phyloP scores from a whole-genome alignment of 1,284 basidiomycete species.

The Ganoderma sp. region DNA sequence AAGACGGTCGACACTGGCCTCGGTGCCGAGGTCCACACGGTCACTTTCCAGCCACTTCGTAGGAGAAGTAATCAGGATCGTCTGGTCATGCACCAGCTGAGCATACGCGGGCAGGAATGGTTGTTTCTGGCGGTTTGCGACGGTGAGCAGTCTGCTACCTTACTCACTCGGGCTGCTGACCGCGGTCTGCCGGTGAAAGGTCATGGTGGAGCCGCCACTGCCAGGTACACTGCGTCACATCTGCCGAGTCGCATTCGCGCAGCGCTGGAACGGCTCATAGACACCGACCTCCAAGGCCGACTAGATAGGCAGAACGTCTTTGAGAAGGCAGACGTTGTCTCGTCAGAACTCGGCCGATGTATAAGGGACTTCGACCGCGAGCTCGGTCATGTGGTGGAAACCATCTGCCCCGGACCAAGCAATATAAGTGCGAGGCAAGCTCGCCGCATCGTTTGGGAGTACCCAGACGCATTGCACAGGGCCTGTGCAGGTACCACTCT shows the following conservation, averaged over 20 bases:
- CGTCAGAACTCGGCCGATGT: conserved; percentile 18
- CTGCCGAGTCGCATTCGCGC: conserved; percentile 14
- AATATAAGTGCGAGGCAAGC: conserved; percentile 1
- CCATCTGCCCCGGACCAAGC: conserved; percentile 17
- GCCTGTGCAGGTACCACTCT: conserved; percentile 21
- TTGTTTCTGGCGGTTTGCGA: conserved; percentile 21
- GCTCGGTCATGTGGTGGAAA: conserved; percentile 16
- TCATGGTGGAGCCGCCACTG: conserved; percentile 18
- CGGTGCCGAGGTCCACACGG: conserved; percentile 17
- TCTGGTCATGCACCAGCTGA: conserved; percentile 9
- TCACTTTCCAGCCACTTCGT: conserved; percentile 22
- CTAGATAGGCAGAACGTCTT: conserved; percentile 9
- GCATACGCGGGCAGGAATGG: conserved; percentile 14
- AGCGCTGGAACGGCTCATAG: conserved; percentile 3
- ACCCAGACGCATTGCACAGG: conserved; percentile 17
- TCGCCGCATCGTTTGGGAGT: conserved; percentile 15
- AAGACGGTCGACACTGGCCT: conserved; percentile 10
- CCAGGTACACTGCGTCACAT: conserved; percentile 18
- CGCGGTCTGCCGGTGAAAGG: not conserved
- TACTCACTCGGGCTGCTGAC: not conserved
- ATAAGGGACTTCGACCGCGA: conserved; percentile 17
- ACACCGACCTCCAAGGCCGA: conserved; percentile 6
- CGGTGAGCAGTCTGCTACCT: conserved; percentile 8
- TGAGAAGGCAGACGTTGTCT: conserved; percentile 11
- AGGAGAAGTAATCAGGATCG: conserved; percentile 17